Evolutionary conservation across 2,329 filamentous ascomycete genomes (phyloP), one percentile per base, ranked within the genome.

Genomic region (Aspergillus melleus): DNA sequence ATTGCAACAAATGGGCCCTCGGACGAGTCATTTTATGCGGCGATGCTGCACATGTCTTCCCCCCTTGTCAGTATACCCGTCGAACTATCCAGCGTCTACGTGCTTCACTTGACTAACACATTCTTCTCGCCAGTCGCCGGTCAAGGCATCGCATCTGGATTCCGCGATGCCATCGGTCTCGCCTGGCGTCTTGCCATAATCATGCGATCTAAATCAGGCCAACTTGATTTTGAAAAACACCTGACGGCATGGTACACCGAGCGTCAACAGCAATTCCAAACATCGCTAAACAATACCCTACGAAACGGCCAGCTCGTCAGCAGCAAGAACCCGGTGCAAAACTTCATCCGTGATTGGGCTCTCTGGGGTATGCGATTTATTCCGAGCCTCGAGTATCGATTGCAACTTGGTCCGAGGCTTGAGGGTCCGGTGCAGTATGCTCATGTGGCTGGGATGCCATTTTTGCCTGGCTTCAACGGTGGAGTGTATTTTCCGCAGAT

Each of bases 11-110:
- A 39, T 84, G 82, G 82, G 74, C 74, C 20, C 63, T 73, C 12
- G 72, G 70, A 9, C 70, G 76, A 5, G 77, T 76, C 0, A 72
- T 82, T 26, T 68, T 84, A 0, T 78, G 76, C 47, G 81, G 82
- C 16, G 81, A 84, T 61, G 75, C 81, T 6, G 81, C 81, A 2
- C 81, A 84, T 65, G 82, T 83, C 4, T 83, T 83, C 59, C 82
- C 81, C 5, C 81, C 81, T 2, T 83, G 74, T 76, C 65, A 58
- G 69, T 66, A 10, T 29, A 29, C 6, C 26, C 26, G 1, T 29
- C 26, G 3, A 26, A 6, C n/a, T 26, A 26, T 26, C 26, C 26
- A 6, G 26, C 26, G 26, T 26, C 26, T 6, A 8, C 26, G 26
- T 26, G n/a, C n/a, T n/a, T n/a, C n/a, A n/a, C n/a, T n/a, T n/a